phyloP scores from a whole-genome alignment of 371 early-diverging fungal species.

The Mucor circinelloides region DNA sequence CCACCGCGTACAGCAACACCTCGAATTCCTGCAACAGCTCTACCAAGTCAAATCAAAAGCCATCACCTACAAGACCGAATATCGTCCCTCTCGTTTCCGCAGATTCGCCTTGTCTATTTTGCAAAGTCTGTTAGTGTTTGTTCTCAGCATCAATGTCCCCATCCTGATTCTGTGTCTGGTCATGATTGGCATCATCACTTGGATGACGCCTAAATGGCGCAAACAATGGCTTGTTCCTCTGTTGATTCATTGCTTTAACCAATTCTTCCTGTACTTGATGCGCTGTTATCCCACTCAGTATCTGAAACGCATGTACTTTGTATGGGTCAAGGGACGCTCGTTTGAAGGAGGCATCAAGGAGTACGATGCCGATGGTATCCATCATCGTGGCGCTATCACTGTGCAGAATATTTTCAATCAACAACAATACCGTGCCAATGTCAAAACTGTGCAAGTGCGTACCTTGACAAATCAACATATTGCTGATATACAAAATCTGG shows the following conservation, averaged over 20 bases:
- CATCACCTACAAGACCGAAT: constrained; percentile 12
- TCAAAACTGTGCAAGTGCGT: constrained; percentile 20
- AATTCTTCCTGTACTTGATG: not conserved
- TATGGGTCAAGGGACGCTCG: not conserved
- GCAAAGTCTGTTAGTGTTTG: constrained; percentile 10
- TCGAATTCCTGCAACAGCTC: constrained; percentile 15
- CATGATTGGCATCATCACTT: constrained; percentile 34
- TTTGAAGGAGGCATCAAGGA: constrained; percentile 3
- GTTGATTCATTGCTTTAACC: constrained; percentile 12
- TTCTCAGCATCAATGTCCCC: constrained; percentile 29
- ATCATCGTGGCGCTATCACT: constrained; percentile 37
- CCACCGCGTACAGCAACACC: not conserved
- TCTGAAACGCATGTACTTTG: constrained; percentile 11
- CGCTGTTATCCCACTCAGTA: constrained; percentile 3
- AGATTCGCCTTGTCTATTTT: constrained; percentile 17
- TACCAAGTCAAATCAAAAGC: constrained; percentile 19
- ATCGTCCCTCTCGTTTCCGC: constrained; percentile 21
- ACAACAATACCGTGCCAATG: constrained; percentile 26
- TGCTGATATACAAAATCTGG: constrained; percentile 34
- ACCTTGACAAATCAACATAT: constrained; percentile 33
- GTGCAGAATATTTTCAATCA: constrained; percentile 28
- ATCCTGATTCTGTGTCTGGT: constrained; percentile 32
- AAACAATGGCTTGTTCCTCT: constrained; percentile 35
- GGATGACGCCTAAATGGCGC: constrained; percentile 41
- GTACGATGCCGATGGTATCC: constrained; percentile 24